phyloP scores from a whole-genome alignment of 352 stramenopile genomes.

The Globisporangium abappressorium region DNA sequence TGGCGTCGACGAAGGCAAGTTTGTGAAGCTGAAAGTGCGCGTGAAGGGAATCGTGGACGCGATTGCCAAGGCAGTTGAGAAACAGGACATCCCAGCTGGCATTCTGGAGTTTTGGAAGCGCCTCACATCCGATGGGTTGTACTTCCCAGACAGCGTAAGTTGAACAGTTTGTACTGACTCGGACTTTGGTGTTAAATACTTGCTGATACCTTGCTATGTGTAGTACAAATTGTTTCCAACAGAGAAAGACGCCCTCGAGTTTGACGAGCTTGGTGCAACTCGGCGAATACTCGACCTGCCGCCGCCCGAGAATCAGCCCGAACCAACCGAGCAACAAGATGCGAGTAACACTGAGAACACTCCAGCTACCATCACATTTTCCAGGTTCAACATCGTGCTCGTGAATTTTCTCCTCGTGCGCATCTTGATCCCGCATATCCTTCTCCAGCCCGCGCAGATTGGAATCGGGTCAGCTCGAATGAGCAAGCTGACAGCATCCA shows the following conservation, averaged over 20 bases:
- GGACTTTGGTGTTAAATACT: not conserved
- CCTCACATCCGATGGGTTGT: conserved; percentile 55
- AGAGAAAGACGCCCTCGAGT: conserved; percentile 46
- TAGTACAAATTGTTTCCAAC: conserved; percentile 56
- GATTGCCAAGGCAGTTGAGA: conserved; percentile 47
- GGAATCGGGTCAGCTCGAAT: conserved; percentile 32
- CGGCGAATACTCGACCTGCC: conserved; percentile 27
- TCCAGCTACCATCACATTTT: conserved; percentile 7
- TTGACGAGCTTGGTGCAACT: conserved; percentile 54
- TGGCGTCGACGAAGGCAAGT: conserved; percentile 16
- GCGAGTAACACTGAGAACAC: not conserved
- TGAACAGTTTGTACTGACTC: not conserved
- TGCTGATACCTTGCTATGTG: conserved; percentile 1
- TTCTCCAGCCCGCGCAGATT: conserved; percentile 48
- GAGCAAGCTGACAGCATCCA: conserved; percentile 26
- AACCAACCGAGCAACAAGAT: not conserved
- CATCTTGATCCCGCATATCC: conserved; percentile 54
- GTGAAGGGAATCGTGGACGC: conserved; percentile 52
- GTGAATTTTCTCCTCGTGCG: conserved; percentile 64
- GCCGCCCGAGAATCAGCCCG: not conserved
- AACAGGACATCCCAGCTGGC: conserved; percentile 41
- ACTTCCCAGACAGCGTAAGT: conserved; percentile 58
- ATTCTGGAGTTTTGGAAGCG: conserved; percentile 61
- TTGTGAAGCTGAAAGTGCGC: conserved; percentile 61
- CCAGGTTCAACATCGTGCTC: conserved; percentile 51